Evolutionary conservation across 331 rosid species (phyloP).

Genomic region (Quercus tomentella): DNA sequence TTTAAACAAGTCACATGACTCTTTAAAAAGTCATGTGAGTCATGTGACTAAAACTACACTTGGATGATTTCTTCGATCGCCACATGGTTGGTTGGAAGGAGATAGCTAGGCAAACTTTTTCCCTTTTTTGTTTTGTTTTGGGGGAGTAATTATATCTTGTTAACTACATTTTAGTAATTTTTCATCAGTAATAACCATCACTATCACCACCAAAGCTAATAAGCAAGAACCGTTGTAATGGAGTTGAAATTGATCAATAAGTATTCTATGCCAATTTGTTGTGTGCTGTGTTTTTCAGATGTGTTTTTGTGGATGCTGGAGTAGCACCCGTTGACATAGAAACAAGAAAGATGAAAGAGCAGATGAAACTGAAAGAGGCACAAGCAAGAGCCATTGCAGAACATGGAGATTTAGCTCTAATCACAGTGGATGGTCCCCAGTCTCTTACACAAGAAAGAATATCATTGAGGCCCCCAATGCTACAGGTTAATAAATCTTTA

Average conservation of each 20-base stretch:
- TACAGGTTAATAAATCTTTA: constrained; percentile 58
- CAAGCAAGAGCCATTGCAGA: constrained; percentile 68
- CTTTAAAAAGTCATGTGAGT: no score
- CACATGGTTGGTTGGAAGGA: no score
- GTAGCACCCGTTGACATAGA: constrained; percentile 81
- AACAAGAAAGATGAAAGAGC: constrained; percentile 84
- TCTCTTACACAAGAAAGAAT: constrained; percentile 66
- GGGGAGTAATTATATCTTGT: not conserved
- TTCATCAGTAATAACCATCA: not conserved
- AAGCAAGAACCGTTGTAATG: not conserved
- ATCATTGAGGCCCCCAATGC: constrained; percentile 91
- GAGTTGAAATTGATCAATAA: not conserved
- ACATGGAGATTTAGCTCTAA: constrained; percentile 93
- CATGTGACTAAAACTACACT: no score
- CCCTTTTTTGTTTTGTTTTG: no score
- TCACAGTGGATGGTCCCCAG: constrained; percentile 82
- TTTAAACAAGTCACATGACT: no score
- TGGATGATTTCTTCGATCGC: no score
- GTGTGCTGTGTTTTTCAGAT: constrained; percentile 48
- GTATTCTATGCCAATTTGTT: constrained; percentile 1
- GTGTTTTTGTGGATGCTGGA: constrained; percentile 98
- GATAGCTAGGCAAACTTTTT: no score
- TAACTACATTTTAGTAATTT: not conserved
- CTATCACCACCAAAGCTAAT: not conserved
- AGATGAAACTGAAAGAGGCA: constrained; percentile 74